phyloP scores from a whole-genome alignment of 192 early-diverging fungal genomes.

The Geosiphon pyriformis region DNA sequence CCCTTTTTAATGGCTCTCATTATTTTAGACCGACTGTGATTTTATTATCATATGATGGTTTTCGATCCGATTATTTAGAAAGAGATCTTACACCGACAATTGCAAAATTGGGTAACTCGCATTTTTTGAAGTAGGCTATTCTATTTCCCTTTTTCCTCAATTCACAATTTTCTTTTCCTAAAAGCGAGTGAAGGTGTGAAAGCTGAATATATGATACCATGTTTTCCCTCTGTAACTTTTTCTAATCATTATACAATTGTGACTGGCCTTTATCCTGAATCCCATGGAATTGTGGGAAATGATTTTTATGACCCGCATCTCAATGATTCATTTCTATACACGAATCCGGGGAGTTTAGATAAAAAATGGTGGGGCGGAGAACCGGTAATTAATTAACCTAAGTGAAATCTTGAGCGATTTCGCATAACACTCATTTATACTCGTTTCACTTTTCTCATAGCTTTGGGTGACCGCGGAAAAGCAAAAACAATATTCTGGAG shows the following conservation, averaged over 20 bases:
- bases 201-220: conserved; percentile 61
- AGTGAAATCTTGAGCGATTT: background rate
- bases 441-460: conserved; percentile 20
- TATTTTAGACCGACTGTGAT: conserved; percentile 64
- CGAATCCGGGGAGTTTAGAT: conserved; percentile 56
- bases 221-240: conserved; percentile 81
- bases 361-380: conserved; percentile 86
- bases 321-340: conserved; percentile 75
- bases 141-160: background rate
- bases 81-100: conserved; percentile 68
- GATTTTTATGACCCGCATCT: conserved; percentile 70
- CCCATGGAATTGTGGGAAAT: conserved; percentile 87
- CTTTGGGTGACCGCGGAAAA: conserved; percentile 86
- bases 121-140: background rate
- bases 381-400: conserved; percentile 48
- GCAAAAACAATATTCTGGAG: conserved; percentile 61
- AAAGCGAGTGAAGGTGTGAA: conserved; percentile 42
- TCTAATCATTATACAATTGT: conserved; percentile 90
- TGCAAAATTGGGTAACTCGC: conserved; percentile 41
- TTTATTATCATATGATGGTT: conserved; percentile 84
- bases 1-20: conserved; percentile 56
- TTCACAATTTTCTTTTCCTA: background rate
- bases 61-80: conserved; percentile 77
- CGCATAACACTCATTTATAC: conserved; percentile 16
- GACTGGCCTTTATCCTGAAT: conserved; percentile 89